Evolutionary conservation across 345 rosid genomes (phyloP), one percentile per base, ranked within the genome.

Genomic region (Sisymbrium altissimum): DNA sequence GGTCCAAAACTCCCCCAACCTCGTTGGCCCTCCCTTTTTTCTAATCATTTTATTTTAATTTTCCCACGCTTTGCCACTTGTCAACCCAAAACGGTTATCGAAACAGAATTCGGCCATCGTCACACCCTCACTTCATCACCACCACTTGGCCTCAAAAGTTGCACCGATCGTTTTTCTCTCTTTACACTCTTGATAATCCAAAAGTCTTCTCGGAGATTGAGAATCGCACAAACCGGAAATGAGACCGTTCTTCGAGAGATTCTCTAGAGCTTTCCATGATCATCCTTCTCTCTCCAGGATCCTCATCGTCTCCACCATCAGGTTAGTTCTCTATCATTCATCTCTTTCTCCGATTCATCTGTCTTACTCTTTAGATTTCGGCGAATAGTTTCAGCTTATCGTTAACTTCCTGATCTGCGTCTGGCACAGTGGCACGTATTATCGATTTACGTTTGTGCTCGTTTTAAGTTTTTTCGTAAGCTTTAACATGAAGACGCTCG

Each of bases 251-350:
- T 81, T 69, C 70, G 80, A 83, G 58, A 77, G 86, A 75, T 55
- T 85, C 69, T 83, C 92, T 18, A 83, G 80, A 73, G 83, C 84
- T 41, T 87, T 85, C 77, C 83, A 79, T 48, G 96, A 84, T 44
- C 49, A 84, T 71, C 89, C 96, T 63, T 81, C 81, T 35, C 80
- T 91, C 69, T 78, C 97, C 23, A 86, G 84, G 78, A 78, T 87
- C 19, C 8, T 89, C 68, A 70, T 89, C 55, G 67, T 91, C 83
- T 85, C 87, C 86, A 73, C 98, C 33, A 72, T 93, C 83, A 82
- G 96, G 97, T 90, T 21, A 8, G 19, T 14, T 4, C 0, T 15
- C 4, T 15, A 15, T 15, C 8, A 23, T 23, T 23, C 25, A 23
- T n/a, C 25, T 23, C 25, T 23, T 23, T 23, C 25, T 23, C 25